phyloP scores from a whole-genome alignment of 179 eudicot species.

The Heliamphora pulchella region DNA sequence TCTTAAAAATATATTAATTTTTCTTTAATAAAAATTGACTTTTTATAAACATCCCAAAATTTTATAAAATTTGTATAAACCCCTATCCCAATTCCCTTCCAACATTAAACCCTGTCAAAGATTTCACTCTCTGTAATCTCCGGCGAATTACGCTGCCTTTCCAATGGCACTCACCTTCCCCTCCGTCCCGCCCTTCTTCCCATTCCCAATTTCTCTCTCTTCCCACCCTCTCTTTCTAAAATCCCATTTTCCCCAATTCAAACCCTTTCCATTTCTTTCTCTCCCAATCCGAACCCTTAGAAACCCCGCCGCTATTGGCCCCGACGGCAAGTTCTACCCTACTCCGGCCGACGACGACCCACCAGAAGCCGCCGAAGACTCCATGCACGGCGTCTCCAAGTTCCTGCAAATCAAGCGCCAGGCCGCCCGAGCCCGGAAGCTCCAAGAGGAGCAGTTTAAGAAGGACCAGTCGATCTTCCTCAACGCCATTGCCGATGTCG shows the following conservation, averaged over 20 bases:
- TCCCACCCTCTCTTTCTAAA: slow-evolving; percentile 21
- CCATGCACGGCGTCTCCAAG: slow-evolving; percentile 78
- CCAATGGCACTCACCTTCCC: slow-evolving; percentile 30
- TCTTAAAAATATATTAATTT: no score
- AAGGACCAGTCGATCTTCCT: slow-evolving; percentile 58
- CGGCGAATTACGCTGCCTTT: slow-evolving; percentile 9
- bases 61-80: no score
- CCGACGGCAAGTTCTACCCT: slow-evolving; percentile 55
- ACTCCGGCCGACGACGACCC: slow-evolving; percentile 82
- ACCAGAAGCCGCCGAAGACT: slow-evolving; percentile 84
- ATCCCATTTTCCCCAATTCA: slow-evolving; percentile 19
- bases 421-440: slow-evolving; percentile 60
- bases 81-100: no score
- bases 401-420: slow-evolving; percentile 74
- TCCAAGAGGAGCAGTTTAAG: slow-evolving; percentile 52
- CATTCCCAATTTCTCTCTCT: slow-evolving; percentile 13
- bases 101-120: neutral
- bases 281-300: slow-evolving; percentile 22
- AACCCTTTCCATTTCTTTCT: slow-evolving; percentile 22
- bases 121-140: no score
- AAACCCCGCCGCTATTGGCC: slow-evolving; percentile 33
- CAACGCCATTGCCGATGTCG: slow-evolving; percentile 62
- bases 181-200: slow-evolving; percentile 14
- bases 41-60: no score
- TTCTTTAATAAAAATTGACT: no score